These are phyloP conservation scores for Trametes versicolor DNA, from an alignment of 1,284 basidiomycete genomes.

Conservation along the genomic window DNA sequence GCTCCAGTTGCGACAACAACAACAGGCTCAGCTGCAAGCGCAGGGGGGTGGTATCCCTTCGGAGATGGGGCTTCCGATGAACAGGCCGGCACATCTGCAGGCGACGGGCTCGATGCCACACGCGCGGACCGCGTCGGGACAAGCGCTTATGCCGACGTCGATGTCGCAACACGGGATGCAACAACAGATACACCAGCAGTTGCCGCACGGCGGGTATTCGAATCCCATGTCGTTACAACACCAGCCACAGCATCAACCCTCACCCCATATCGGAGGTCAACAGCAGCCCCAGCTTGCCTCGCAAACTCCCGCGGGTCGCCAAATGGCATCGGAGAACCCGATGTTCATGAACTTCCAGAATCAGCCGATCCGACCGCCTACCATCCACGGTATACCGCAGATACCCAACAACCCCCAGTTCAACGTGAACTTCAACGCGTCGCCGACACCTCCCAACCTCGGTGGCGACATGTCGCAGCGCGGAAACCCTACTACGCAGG, in stretches of 20 bases:
- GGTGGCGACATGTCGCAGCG: slow-evolving; percentile 52
- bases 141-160: slow-evolving; percentile 56
- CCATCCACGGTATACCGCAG: slow-evolving; percentile 46
- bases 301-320: slow-evolving; percentile 42
- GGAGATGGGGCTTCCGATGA: slow-evolving; percentile 51
- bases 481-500: slow-evolving; percentile 46
- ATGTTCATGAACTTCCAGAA: slow-evolving; percentile 57
- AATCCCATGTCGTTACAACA: slow-evolving; percentile 53
- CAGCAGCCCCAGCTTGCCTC: slow-evolving; percentile 46
- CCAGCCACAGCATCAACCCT: slow-evolving; percentile 36
- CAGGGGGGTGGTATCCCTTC: slow-evolving; percentile 50
- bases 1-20: slow-evolving; percentile 34
- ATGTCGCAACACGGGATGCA: slow-evolving; percentile 54
- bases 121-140: slow-evolving; percentile 51
- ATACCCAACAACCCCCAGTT: slow-evolving; percentile 50
- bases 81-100: slow-evolving; percentile 45
- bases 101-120: slow-evolving; percentile 51
- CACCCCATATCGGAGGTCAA: slow-evolving; percentile 37
- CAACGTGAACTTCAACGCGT: slow-evolving; percentile 52
- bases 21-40: slow-evolving; percentile 33
- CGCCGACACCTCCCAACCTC: slow-evolving; percentile 55
- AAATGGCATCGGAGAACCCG: slow-evolving; percentile 55
- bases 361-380: slow-evolving; percentile 51
- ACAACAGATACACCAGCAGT: slow-evolving; percentile 48
- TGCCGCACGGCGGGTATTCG: slow-evolving; percentile 52